phyloP scores from a whole-genome alignment of 306 rosid species.

The Gynostemma pentaphyllum region DNA sequence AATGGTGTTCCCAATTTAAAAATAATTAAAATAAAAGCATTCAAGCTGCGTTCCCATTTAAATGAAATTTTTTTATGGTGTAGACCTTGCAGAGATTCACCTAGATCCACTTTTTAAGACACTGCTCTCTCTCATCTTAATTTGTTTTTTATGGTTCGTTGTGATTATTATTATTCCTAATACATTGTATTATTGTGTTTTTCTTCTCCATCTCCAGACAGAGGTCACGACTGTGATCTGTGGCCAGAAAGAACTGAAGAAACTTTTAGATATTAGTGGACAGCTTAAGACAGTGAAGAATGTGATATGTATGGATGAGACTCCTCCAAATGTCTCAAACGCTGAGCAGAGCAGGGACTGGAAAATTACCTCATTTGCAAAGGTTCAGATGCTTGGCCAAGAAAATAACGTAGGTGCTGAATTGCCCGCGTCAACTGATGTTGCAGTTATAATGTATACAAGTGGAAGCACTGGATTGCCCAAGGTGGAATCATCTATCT shows the following conservation, averaged over 20 bases:
- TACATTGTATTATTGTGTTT: background rate
- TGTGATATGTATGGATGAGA: constrained; percentile 72
- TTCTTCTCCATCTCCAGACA: constrained; percentile 43
- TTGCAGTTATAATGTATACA: constrained; percentile 97
- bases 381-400: constrained; percentile 61
- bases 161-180: background rate
- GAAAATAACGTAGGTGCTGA: constrained; percentile 51
- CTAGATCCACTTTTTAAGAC: too few relatives aligned
- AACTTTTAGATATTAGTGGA: constrained; percentile 51
- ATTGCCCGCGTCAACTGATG: constrained; percentile 70
- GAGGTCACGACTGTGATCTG: constrained; percentile 85
- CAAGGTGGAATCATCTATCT: constrained; percentile 58
- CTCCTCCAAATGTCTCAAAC: constrained; percentile 38
- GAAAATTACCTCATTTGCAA: constrained; percentile 44
- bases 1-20: too few relatives aligned
- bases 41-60: too few relatives aligned
- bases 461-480: constrained; percentile 99
- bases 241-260: constrained; percentile 73
- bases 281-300: constrained; percentile 70
- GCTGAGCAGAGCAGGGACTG: constrained; percentile 38
- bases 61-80: too few relatives aligned
- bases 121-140: too few relatives aligned
- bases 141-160: background rate
- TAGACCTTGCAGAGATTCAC: too few relatives aligned
- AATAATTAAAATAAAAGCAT: too few relatives aligned